These are phyloP conservation scores for Bremia lactucae DNA, from an alignment of 352 stramenopile species.

Conservation along the genomic window DNA sequence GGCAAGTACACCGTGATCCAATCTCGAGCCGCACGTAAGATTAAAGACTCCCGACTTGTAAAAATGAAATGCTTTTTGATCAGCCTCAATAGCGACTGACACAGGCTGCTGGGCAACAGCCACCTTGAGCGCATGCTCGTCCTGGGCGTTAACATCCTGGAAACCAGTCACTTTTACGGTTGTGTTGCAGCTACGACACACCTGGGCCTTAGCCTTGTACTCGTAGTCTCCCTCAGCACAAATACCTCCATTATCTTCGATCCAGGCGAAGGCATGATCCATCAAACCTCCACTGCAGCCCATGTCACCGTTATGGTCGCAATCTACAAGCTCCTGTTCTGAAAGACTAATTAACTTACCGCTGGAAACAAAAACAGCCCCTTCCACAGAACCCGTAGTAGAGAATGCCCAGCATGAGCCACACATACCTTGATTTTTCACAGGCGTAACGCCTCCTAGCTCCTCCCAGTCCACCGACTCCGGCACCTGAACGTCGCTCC, in stretches of 20 bases:
- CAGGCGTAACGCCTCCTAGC: conserved; percentile 86
- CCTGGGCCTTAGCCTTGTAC: conserved; percentile 79
- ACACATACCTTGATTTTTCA: conserved; percentile 92
- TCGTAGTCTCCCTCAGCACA: conserved; percentile 92
- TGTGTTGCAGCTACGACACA: conserved; percentile 72
- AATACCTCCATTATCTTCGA: conserved; percentile 85
- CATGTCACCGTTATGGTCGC: conserved; percentile 90
- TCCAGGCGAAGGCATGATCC: conserved; percentile 95
- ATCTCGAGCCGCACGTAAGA: conserved; percentile 32
- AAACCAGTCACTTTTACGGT: conserved; percentile 82
- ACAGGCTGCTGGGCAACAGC: conserved; percentile 76
- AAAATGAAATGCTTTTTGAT: conserved; percentile 71
- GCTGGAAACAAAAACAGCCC: conserved; percentile 89
- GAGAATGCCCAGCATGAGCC: conserved; percentile 96
- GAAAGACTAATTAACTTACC: conserved; percentile 88
- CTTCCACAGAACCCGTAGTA: conserved; percentile 95
- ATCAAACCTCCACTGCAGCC: conserved; percentile 96
- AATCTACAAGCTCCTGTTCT: conserved; percentile 98
- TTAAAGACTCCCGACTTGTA: conserved; percentile 71
- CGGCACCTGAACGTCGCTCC: conserved; percentile 38
- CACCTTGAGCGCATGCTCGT: conserved; percentile 76
- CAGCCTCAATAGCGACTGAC: conserved; percentile 82
- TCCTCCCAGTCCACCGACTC: conserved; percentile 89
- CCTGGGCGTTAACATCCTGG: conserved; percentile 54
- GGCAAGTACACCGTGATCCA: conserved; percentile 92